Base-by-base conservation (phyloP, 352 stramenopile species). In the Aphanomyces astaci region DNA sequence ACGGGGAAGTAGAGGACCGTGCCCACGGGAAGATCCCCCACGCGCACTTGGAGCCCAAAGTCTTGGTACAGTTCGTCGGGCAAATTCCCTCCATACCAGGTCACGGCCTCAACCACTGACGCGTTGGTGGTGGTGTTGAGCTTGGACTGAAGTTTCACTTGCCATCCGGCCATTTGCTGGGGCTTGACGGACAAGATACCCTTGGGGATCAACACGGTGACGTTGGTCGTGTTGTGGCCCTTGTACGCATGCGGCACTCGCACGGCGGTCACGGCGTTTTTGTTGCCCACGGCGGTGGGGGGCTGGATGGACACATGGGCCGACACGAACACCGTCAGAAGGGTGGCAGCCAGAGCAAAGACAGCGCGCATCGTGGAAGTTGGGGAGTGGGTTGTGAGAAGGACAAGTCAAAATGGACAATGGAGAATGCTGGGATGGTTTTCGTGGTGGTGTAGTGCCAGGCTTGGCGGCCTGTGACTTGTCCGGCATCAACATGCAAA, bases 31-130 rank as follows among this genome's bases (percentile, higher is more conserved):
- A 39, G 22, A 40, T 67, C 32, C 15, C 30, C 19, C 17, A 67
- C 22, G 36, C 59, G 59, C 36, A 67, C 36, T 33, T 67, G 60
- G 25, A 67, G 39, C 22, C 60, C 60, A 67, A 67, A 67, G 48
- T 67, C 60, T 22, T 22, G 28, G 60, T 67, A 67, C 4, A 67
- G 33, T 3, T 45, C 39, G 31, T 67, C 45, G 3, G 60, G 60
- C 22, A 67, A 39, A 27, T 28, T 19, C 2, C 60, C 60, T 10
- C 40, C 60, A 25, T 67, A 67, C 60, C 60, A 67, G 25, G 60
- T 67, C 15, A 67, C 24, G n/a, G n/a, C n/a, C n/a, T n/a, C n/a
- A n/a, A n/a, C n/a, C n/a, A n/a, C n/a, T n/a, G n/a, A n/a, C n/a
- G n/a, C n/a, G n/a, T n/a, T n/a, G n/a, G n/a, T n/a, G n/a, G n/a